Percentiles rank a stretch among this genome's conserved stretches.
phyloP scores from a whole-genome alignment of 73 alveolate species.

The Durusdinium trenchii region DNA sequence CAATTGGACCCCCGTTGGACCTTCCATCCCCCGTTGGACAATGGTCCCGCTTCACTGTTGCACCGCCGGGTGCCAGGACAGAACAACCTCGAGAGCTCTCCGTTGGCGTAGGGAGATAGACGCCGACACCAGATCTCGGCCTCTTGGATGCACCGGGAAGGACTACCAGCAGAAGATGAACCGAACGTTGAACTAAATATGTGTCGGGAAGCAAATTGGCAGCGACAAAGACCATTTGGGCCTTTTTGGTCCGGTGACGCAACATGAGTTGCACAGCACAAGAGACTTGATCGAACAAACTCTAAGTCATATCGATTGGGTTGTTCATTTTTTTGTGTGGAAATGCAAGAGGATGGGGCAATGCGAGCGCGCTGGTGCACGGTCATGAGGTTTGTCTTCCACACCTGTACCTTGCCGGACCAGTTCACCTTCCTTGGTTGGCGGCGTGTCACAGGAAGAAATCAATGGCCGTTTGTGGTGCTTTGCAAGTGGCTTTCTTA shows the following conservation, averaged over 20 bases:
- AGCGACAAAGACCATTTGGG: too few relatives aligned
- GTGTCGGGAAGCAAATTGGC: too few relatives aligned
- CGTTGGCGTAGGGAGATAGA: background rate
- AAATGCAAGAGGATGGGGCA: background rate
- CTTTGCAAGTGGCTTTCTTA: background rate
- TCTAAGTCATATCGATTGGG: too few relatives aligned
- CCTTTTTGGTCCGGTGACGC: too few relatives aligned
- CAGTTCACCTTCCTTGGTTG: conserved; percentile 64
- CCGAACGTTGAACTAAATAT: too few relatives aligned
- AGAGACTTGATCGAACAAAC: too few relatives aligned
- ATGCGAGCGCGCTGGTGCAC: background rate
- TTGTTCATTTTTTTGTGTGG: background rate
- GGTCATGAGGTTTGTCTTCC: background rate
- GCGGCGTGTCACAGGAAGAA: background rate
- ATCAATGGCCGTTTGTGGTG: background rate
- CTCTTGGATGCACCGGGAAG: background rate
- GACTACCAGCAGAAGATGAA: too few relatives aligned
- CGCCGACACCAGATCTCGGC: background rate
- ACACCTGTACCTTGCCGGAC: conserved; percentile 6
- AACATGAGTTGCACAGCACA: too few relatives aligned
- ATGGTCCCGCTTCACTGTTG: too few relatives aligned
- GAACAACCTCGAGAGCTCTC: background rate
- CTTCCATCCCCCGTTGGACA: too few relatives aligned
- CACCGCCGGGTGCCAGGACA: too few relatives aligned
- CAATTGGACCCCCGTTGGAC: too few relatives aligned